These are phyloP conservation scores for Drosera capensis DNA, from an alignment of 148 eudicot species.

Conservation along the genomic window DNA sequence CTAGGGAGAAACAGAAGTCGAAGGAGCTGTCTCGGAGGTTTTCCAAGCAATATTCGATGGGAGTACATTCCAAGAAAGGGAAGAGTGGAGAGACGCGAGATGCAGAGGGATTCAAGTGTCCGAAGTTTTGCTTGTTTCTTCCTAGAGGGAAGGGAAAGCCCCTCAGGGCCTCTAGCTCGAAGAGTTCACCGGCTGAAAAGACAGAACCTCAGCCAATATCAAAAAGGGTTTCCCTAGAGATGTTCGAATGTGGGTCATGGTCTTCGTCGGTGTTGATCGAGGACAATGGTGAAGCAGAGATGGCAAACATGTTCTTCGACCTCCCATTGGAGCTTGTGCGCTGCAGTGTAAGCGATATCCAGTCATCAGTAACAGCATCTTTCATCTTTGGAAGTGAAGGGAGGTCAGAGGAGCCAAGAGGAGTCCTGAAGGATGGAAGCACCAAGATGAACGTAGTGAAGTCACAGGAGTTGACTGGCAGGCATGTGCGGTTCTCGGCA, in stretches of 20 bases:
- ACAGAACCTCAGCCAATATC: conserved; percentile 29
- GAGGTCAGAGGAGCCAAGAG: conserved; percentile 8
- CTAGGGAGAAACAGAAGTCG: conserved; percentile 1
- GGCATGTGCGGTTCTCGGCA: conserved; percentile 40
- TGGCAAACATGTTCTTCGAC: conserved; percentile 45
- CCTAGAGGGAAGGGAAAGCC: conserved; percentile 69
- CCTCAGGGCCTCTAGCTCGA: conserved; percentile 25
- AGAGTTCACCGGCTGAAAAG: conserved; percentile 7
- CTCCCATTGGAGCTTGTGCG: conserved; percentile 62
- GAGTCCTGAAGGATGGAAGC: conserved; percentile 16
- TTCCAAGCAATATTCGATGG: conserved; percentile 9
- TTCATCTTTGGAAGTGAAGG: conserved; percentile 53
- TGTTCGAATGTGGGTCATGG: conserved; percentile 80
- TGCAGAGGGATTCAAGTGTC: conserved; percentile 63
- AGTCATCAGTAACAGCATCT: conserved; percentile 54
- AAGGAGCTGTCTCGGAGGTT: conserved; percentile 1
- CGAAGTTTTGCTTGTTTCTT: conserved; percentile 63
- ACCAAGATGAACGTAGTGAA: conserved; percentile 4
- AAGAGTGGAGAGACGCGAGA: conserved; percentile 11
- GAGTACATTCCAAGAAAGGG: conserved; percentile 3
- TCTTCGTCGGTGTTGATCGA: conserved; percentile 26
- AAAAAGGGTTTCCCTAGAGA: conserved; percentile 57
- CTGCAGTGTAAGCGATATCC: conserved; percentile 45
- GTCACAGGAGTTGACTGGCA: conserved; percentile 11
- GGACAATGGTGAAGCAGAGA: conserved; percentile 17